These are phyloP conservation scores for Pleurotus giganteus DNA, from an alignment of 768 basidiomycete genomes.

Conservation along the genomic window DNA sequence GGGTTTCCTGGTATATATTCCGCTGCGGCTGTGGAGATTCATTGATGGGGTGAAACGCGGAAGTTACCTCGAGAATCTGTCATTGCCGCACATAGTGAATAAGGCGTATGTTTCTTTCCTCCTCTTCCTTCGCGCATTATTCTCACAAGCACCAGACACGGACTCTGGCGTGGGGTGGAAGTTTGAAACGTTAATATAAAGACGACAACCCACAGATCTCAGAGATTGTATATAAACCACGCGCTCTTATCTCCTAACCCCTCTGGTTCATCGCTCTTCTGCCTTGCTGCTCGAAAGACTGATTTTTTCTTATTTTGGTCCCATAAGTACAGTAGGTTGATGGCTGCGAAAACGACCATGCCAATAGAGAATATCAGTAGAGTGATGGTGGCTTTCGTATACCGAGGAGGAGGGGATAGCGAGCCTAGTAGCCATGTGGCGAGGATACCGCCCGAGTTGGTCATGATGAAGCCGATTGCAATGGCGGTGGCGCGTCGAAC, in stretches of 20 bases:
- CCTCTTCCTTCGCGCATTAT: too few species aligned
- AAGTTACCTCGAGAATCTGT: too few species aligned
- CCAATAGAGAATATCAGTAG: constrained; percentile 37
- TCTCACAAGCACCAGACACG: too few species aligned
- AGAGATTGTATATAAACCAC: not conserved
- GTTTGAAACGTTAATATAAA: too few species aligned
- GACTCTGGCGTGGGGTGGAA: too few species aligned
- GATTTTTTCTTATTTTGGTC: constrained; percentile 46
- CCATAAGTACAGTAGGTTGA: constrained; percentile 40
- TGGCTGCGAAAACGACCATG: constrained; percentile 31
- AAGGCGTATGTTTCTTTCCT: too few species aligned
- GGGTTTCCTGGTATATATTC: constrained; percentile 45
- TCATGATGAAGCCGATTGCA: constrained; percentile 55
- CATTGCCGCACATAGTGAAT: too few species aligned
- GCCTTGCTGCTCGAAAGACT: not conserved
- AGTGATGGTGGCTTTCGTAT: constrained; percentile 47
- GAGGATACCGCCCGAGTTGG: constrained; percentile 59
- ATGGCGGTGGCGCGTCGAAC: constrained; percentile 57
- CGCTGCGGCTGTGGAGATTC: constrained; percentile 41
- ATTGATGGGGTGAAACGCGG: constrained; percentile 6
- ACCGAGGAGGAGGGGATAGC: constrained; percentile 47
- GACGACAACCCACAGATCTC: not conserved
- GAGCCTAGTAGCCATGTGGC: constrained; percentile 25
- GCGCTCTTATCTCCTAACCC: not conserved
- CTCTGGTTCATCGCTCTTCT: not conserved